These are phyloP conservation scores for Aurantiochytrium sp. DNA, from an alignment of 108 stramenopile species.

Conservation along the genomic window DNA sequence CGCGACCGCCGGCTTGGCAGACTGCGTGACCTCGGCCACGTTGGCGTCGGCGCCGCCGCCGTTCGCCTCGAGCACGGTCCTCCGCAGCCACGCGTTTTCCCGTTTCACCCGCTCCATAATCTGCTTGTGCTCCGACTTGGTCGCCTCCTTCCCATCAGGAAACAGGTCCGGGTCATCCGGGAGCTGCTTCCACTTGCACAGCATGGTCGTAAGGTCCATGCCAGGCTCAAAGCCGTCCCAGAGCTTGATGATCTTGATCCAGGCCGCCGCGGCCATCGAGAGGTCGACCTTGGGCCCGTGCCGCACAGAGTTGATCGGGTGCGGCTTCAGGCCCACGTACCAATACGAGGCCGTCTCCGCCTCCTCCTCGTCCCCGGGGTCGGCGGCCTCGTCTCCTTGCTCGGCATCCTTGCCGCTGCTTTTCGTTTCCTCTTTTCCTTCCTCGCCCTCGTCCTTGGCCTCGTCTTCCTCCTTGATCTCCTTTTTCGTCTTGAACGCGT, in stretches of 20 bases:
- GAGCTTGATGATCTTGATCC: slow-evolving; percentile 63
- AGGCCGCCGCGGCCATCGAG: slow-evolving; percentile 52
- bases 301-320: slow-evolving; percentile 54
- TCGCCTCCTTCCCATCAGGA: background rate
- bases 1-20: no score
- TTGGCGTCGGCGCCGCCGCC: background rate
- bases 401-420: background rate
- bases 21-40: background rate
- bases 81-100: background rate
- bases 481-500: background rate
- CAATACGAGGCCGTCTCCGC: background rate
- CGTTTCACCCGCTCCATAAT: background rate
- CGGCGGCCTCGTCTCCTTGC: background rate
- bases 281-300: slow-evolving; percentile 55
- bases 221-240: slow-evolving; percentile 56
- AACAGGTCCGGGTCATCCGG: slow-evolving; percentile 8
- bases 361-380: slow-evolving; percentile 27
- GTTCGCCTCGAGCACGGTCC: background rate
- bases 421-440: background rate
- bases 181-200: slow-evolving; percentile 25
- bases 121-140: background rate
- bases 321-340: slow-evolving; percentile 64
- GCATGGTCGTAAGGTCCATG: slow-evolving; percentile 64
- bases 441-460: background rate
- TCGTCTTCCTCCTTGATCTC: background rate